These are phyloP conservation scores for Gypsophila paniculata DNA, from an alignment of 179 eudicot species.

Conservation along the genomic window DNA sequence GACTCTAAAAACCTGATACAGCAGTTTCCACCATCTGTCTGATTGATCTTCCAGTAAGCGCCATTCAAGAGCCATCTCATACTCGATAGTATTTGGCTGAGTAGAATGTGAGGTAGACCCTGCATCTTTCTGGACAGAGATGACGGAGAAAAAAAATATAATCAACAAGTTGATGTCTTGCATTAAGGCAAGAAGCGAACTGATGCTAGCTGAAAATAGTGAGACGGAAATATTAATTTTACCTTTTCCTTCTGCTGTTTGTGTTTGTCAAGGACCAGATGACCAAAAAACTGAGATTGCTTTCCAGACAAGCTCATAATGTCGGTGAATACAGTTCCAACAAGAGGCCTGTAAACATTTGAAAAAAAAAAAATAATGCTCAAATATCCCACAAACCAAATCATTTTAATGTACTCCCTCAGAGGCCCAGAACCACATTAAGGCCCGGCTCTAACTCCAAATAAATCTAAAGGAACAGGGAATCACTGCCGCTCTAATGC, in stretches of 20 bases:
- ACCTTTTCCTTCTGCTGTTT: conserved; percentile 45
- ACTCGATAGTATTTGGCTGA: conserved; percentile 69
- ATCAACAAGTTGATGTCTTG: neutral
- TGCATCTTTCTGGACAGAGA: conserved; percentile 49
- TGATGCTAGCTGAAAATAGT: conserved; percentile 2
- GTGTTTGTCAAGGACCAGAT: conserved; percentile 42
- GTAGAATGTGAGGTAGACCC: conserved; percentile 78
- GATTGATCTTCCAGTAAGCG: conserved; percentile 54
- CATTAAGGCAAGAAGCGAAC: neutral
- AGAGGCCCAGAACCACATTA: no score
- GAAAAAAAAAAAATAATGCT: neutral
- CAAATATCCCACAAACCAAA: neutral
- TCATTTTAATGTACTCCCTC: neutral
- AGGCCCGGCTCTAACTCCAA: no score
- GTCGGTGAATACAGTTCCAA: conserved; percentile 30
- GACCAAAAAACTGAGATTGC: conserved; percentile 52
- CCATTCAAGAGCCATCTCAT: conserved; percentile 84
- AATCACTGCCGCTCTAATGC: no score
- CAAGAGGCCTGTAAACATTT: conserved; percentile 53
- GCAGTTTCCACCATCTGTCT: conserved; percentile 37
- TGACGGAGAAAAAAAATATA: neutral
- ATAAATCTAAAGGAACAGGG: no score
- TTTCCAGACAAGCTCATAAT: conserved; percentile 30
- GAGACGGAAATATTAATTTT: conserved; percentile 1
- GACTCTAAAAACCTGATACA: conserved; percentile 41